Evolutionary conservation across 306 rosid species (phyloP).

Genomic region (Cucurbita pepo): DNA sequence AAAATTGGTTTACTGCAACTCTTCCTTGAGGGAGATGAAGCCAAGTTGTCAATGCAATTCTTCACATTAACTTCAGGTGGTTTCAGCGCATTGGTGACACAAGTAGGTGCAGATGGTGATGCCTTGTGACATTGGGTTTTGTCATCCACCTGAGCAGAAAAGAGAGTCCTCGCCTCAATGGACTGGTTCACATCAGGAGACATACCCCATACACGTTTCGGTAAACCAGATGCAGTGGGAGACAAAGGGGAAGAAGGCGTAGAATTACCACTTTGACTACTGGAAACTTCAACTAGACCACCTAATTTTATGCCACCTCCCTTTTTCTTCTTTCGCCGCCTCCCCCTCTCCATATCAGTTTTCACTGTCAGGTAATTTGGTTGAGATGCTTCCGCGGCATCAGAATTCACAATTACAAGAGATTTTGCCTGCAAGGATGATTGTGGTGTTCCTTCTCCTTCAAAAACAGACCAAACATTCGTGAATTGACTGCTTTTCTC

Average conservation of each 20-base stretch:
- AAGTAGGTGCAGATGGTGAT: constrained; percentile 14
- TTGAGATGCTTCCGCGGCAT: constrained; percentile 27
- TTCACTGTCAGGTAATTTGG: constrained; percentile 34
- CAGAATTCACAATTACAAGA: constrained; percentile 17
- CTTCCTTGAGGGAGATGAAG: constrained; percentile 24
- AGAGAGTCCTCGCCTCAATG: constrained; percentile 20
- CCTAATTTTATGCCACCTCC: constrained; percentile 32
- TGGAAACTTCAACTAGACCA: constrained; percentile 64
- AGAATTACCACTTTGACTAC: constrained; percentile 94
- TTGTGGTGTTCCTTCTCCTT: constrained; percentile 19
- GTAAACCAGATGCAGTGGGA: constrained; percentile 29
- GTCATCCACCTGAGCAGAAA: constrained; percentile 10
- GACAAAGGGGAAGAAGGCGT: constrained; percentile 92
- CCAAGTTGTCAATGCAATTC: constrained; percentile 1
- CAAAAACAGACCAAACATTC: constrained; percentile 16
- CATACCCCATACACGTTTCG: constrained; percentile 29
- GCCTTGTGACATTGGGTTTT: constrained; percentile 12
- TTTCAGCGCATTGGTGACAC: constrained; percentile 16
- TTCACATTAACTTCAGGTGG: constrained; percentile 17
- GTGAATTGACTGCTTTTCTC: constrained; percentile 30
- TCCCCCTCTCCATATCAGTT: constrained; percentile 62
- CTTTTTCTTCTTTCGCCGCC: constrained; percentile 60
- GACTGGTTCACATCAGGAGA: constrained; percentile 42
- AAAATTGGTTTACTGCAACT: constrained; percentile 20
- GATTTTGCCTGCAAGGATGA: constrained; percentile 20